These are phyloP conservation scores for Gypsophila paniculata DNA, from an alignment of 179 eudicot species.

Conservation along the genomic window DNA sequence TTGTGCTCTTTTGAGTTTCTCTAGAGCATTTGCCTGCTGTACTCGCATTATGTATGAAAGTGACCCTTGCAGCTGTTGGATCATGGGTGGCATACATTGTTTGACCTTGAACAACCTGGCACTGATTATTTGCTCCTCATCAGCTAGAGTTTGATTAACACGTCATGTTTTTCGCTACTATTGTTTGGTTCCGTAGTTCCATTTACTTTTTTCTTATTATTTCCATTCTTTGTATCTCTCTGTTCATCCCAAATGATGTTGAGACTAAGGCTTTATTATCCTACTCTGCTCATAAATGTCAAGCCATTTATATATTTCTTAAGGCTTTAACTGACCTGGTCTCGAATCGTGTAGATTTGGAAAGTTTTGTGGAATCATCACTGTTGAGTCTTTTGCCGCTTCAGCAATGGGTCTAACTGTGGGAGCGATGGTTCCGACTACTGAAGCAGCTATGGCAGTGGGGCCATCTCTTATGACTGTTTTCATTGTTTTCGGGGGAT, in stretches of 20 bases:
- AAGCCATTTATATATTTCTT: not conserved
- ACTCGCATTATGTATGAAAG: not conserved
- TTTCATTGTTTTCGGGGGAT: conserved; percentile 92
- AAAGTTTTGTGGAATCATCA: conserved; percentile 81
- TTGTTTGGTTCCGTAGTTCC: not conserved
- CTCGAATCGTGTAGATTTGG: conserved; percentile 54
- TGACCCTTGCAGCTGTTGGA: conserved; percentile 3
- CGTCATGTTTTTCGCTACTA: not conserved
- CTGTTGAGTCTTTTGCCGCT: conserved; percentile 86
- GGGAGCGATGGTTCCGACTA: conserved; percentile 91
- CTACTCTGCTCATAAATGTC: not conserved
- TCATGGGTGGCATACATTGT: not conserved
- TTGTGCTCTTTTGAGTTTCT: not conserved
- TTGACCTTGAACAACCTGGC: not conserved
- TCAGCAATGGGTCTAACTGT: conserved; percentile 98
- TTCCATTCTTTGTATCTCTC: not conserved
- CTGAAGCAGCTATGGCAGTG: conserved; percentile 96
- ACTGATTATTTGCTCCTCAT: not conserved
- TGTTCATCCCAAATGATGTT: not conserved
- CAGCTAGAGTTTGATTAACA: not conserved
- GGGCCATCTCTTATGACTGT: conserved; percentile 99
- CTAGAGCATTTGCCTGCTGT: not conserved
- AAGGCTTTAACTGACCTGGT: conserved; percentile 14
- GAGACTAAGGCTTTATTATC: no score
- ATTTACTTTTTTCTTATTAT: not conserved